Conservation (phyloP, 1,284 basidiomycete genomes). For the Phlebopus sp. region DNA sequence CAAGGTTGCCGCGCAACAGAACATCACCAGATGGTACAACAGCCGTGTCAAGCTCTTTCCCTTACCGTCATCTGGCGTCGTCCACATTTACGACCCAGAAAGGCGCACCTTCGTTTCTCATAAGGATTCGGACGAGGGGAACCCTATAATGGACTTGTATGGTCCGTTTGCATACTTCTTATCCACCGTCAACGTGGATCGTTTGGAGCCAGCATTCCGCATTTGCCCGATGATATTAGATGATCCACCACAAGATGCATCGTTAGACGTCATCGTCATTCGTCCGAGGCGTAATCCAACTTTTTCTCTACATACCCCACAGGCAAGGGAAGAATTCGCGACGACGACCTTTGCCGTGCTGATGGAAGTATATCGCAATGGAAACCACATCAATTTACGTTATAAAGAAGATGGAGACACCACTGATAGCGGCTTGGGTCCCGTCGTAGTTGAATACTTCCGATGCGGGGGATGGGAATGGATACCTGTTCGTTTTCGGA, state of each 20-base stretch:
- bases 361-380: slow-evolving; percentile 69
- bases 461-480: slow-evolving; percentile 83
- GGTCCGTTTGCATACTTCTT: slow-evolving; percentile 90
- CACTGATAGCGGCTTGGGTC: slow-evolving; percentile 43
- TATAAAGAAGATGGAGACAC: slow-evolving; percentile 53
- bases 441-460: slow-evolving; percentile 74
- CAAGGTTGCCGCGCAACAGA: slow-evolving; percentile 79
- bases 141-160: slow-evolving; percentile 44
- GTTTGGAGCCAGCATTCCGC: slow-evolving; percentile 80
- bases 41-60: slow-evolving; percentile 60
- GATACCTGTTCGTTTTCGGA: slow-evolving; percentile 62
- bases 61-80: slow-evolving; percentile 34
- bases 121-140: slow-evolving; percentile 31
- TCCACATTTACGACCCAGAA: slow-evolving; percentile 61
- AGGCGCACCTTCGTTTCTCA: slow-evolving; percentile 49
- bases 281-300: slow-evolving; percentile 72
- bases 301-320: slow-evolving; percentile 38
- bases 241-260: slow-evolving; percentile 38
- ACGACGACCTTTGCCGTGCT: slow-evolving; percentile 51
- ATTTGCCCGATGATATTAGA: slow-evolving; percentile 32
- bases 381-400: slow-evolving; percentile 61
- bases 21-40: slow-evolving; percentile 71
- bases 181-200: slow-evolving; percentile 76
- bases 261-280: slow-evolving; percentile 81
- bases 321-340: slow-evolving; percentile 45